Percentiles rank a stretch among this genome's conserved stretches.
Conservation (phyloP, 495 filamentous ascomycete species). For the Cercophora newfieldiana region DNA sequence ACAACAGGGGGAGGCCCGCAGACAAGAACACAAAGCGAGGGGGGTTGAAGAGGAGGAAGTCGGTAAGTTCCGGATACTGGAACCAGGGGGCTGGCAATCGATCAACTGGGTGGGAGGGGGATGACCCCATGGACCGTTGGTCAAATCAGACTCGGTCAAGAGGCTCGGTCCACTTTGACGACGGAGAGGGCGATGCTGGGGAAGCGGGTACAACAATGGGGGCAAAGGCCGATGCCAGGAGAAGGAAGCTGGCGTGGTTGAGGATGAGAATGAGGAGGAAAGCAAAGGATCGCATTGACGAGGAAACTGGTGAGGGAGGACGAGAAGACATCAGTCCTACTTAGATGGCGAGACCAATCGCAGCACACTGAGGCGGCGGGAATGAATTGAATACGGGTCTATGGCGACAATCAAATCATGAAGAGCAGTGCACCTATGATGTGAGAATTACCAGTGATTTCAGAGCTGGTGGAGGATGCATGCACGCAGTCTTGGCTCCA, state of each 20-base stretch:
- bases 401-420: no score
- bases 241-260: constrained; percentile 6
- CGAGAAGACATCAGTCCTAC: background rate
- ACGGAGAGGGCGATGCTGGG: background rate
- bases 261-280: constrained; percentile 12
- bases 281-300: background rate
- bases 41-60: constrained; percentile 6
- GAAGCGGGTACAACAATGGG: background rate
- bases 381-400: no score
- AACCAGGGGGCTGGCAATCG: background rate
- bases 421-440: no score
- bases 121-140: constrained; percentile 1
- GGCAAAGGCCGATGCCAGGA: background rate
- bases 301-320: background rate
- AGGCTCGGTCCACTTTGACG: background rate
- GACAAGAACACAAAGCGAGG: background rate
- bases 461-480: no score
- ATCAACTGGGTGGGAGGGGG: background rate
- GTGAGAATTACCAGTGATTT: no score
- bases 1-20: background rate
- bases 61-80: constrained; percentile 12
- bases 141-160: constrained; percentile 12
- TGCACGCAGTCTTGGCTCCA: no score
- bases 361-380: no score
- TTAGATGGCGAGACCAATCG: no score